phyloP scores from a whole-genome alignment of 78 protist genomes.

The Guillardia theta region DNA sequence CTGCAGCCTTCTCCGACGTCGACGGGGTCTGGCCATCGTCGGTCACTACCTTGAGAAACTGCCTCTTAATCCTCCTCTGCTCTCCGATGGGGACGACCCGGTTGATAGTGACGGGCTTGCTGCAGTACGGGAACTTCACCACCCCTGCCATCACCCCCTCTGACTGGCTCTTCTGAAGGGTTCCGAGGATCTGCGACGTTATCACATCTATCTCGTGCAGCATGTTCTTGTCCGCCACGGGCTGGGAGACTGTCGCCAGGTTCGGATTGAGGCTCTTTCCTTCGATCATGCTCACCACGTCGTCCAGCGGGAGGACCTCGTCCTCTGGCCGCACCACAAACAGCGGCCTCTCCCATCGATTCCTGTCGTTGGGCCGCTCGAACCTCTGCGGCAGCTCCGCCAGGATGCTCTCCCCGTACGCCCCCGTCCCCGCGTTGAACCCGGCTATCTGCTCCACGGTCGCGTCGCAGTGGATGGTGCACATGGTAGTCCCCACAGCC shows the following conservation, averaged over 20 bases:
- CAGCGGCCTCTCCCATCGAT: neutral
- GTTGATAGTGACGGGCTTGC: neutral
- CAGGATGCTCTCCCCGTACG: neutral
- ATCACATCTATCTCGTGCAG: neutral
- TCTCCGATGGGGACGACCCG: neutral
- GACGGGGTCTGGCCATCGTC: neutral
- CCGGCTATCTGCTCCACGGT: neutral
- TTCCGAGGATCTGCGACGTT: neutral
- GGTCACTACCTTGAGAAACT: neutral
- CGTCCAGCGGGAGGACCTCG: neutral
- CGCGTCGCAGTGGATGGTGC: neutral
- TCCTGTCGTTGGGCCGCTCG: neutral
- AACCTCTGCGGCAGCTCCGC: neutral
- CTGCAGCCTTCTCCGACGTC: too few species aligned
- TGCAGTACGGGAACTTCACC: neutral
- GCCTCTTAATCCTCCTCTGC: neutral
- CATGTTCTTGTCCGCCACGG: neutral
- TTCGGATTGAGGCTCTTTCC: neutral
- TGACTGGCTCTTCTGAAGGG: neutral
- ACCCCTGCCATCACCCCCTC: neutral
- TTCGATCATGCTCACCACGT: neutral
- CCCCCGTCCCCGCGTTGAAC: neutral
- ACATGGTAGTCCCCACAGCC: neutral
- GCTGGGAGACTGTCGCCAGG: neutral
- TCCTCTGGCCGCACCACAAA: neutral